phyloP scores from a whole-genome alignment of 768 basidiomycete genomes.

The Trichaptum fuscoviolaceum region DNA sequence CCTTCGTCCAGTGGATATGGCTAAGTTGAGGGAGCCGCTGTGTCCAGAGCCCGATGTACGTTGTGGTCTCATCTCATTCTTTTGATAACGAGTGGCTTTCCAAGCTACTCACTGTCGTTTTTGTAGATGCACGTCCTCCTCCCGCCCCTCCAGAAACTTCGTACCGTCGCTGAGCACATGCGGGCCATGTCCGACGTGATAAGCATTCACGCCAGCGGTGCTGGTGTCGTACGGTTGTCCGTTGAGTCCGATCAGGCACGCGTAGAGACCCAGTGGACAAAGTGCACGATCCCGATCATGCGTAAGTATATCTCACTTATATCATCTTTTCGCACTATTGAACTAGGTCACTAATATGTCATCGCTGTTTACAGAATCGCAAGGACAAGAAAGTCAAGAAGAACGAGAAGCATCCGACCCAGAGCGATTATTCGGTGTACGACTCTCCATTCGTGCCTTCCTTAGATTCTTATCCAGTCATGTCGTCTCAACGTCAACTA shows the following conservation, averaged over 20 bases:
- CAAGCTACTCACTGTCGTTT: too few species aligned
- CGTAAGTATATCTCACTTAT: slow-evolving; percentile 22
- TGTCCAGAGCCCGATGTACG: slow-evolving; percentile 84
- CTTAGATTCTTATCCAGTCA: slow-evolving; percentile 79
- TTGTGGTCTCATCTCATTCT: slow-evolving; percentile 7
- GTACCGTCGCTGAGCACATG: slow-evolving; percentile 75
- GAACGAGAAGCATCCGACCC: slow-evolving; percentile 43
- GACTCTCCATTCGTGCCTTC: slow-evolving; percentile 69
- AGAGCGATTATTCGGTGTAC: slow-evolving; percentile 54
- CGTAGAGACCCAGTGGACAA: slow-evolving; percentile 74
- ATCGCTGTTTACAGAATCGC: neutral
- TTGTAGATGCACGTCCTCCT: slow-evolving; percentile 69
- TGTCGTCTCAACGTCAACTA: slow-evolving; percentile 76
- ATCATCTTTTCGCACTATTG: neutral
- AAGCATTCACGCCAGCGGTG: slow-evolving; percentile 61
- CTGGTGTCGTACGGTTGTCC: slow-evolving; percentile 47
- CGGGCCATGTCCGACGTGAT: slow-evolving; percentile 65
- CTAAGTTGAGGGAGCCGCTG: slow-evolving; percentile 67
- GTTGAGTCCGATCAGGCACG: slow-evolving; percentile 69
- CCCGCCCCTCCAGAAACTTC: slow-evolving; percentile 67
- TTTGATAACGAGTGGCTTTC: too few species aligned
- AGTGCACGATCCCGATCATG: slow-evolving; percentile 62
- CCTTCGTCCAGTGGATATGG: slow-evolving; percentile 68
- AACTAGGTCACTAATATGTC: neutral
- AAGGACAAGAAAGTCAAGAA: slow-evolving; percentile 28